A percentile compares a stretch with the other conserved stretches of the same genome.
Evolutionary conservation across 306 rosid species (phyloP).

Genomic region (Ammopiptanthus mongolicus): DNA sequence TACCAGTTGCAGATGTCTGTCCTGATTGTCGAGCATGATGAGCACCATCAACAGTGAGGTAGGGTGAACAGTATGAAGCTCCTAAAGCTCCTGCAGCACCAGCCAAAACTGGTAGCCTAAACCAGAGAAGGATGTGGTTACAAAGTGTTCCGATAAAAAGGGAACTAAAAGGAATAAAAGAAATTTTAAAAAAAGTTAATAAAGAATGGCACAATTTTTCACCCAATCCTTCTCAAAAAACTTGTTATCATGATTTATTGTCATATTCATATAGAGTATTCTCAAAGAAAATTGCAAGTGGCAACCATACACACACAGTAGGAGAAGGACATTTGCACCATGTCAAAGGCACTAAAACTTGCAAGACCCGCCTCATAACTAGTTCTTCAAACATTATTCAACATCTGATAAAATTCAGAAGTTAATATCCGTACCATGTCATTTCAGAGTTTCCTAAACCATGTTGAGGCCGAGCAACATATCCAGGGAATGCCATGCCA

Average conservation of each 20-base stretch:
- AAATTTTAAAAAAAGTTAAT: background rate
- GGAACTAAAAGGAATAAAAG: background rate
- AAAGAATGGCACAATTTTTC: background rate
- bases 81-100: constrained; percentile 96
- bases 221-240: background rate
- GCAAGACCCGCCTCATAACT: background rate
- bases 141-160: background rate
- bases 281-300: background rate
- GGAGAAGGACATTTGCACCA: background rate
- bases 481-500: constrained; percentile 99
- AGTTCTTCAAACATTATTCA: background rate
- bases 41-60: constrained; percentile 77
- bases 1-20: constrained; percentile 55
- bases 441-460: constrained; percentile 91
- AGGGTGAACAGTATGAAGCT: constrained; percentile 76
- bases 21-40: constrained; percentile 73
- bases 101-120: constrained; percentile 91
- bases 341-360: background rate
- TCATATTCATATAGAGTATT: background rate
- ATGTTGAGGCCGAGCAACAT: constrained; percentile 83
- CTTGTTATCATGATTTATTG: background rate
- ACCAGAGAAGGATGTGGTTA: constrained; percentile 3
- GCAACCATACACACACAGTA: background rate
- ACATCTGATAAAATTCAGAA: background rate
- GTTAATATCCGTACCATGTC: constrained; percentile 61